phyloP scores from a whole-genome alignment of 139 green algal species.

The Micractinium conductrix region DNA sequence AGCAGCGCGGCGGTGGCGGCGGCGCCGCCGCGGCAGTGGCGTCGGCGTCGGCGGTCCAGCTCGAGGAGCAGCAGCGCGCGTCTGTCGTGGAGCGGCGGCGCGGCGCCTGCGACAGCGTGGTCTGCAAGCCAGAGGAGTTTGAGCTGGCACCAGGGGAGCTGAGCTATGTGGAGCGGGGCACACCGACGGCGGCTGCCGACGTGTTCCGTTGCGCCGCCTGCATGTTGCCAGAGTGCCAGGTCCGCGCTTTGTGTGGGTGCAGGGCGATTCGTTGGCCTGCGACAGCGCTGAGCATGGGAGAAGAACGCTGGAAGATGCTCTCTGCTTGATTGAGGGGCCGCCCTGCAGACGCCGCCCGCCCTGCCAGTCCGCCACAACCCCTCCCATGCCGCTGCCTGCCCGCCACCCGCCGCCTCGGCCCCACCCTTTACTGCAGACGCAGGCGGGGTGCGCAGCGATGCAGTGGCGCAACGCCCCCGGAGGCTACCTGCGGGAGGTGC shows the following conservation, averaged over 20 bases:
- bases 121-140: conserved; percentile 36
- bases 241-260: background rate
- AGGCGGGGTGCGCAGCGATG: conserved; percentile 22
- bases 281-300: no score
- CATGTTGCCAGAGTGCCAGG: conserved; percentile 70
- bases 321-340: no score
- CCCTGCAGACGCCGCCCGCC: no score
- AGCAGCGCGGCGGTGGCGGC: background rate
- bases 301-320: no score
- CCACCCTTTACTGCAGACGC: background rate
- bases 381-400: background rate
- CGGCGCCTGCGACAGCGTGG: background rate
- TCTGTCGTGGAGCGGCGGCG: conserved; percentile 18
- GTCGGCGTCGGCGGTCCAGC: background rate
- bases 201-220: conserved; percentile 82
- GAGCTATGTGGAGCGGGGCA: conserved; percentile 1
- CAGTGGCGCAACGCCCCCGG: conserved; percentile 68
- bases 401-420: background rate
- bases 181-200: conserved; percentile 44
- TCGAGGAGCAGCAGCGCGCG: background rate
- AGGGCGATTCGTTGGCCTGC: background rate
- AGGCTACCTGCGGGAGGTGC: conserved; percentile 91
- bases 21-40: background rate
- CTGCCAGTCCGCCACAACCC: no score
- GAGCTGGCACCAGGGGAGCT: conserved; percentile 22